These are phyloP conservation scores for Erodium maritimum DNA, from an alignment of 345 rosid species.

Conservation along the genomic window DNA sequence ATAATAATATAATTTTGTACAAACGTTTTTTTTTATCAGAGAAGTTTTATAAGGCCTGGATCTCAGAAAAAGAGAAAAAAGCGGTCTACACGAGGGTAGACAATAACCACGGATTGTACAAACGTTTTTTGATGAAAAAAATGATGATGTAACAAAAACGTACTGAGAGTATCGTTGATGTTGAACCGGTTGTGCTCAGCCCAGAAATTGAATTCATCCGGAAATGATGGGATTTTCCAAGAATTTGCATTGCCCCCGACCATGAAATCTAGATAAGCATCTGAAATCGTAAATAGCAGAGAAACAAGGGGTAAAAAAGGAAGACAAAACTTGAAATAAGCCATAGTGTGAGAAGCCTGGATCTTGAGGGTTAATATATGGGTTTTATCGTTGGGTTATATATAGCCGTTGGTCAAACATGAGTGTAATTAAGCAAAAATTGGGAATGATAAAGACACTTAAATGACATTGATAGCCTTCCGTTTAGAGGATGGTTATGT, in stretches of 20 bases:
- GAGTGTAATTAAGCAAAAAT: too few species aligned
- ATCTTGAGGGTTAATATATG: not conserved
- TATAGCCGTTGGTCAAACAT: not conserved
- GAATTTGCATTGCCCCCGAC: slow-evolving; percentile 45
- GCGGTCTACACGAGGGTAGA: too few species aligned
- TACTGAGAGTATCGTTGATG: slow-evolving; percentile 39
- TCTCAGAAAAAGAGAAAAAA: too few species aligned
- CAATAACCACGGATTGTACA: not conserved
- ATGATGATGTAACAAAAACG: too few species aligned
- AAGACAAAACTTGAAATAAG: not conserved
- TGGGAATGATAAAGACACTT: too few species aligned
- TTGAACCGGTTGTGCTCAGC: slow-evolving; percentile 26
- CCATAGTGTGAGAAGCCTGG: not conserved
- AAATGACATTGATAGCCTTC: too few species aligned
- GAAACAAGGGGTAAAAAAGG: not conserved
- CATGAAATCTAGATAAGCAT: slow-evolving; percentile 26
- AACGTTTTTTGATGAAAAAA: not conserved
- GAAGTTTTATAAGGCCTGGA: too few species aligned
- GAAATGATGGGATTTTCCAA: slow-evolving; percentile 46
- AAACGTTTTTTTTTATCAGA: too few species aligned
- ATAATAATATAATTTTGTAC: too few species aligned
- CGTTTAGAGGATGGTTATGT: too few species aligned
- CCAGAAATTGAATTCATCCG: slow-evolving; percentile 29
- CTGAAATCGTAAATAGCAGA: slow-evolving; percentile 11
- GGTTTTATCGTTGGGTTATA: too few species aligned